A percentile compares a stretch with the other conserved stretches of the same genome.
Evolutionary conservation across 345 rosid genomes (phyloP).

Genomic region (Eucalyptus cloeziana): DNA sequence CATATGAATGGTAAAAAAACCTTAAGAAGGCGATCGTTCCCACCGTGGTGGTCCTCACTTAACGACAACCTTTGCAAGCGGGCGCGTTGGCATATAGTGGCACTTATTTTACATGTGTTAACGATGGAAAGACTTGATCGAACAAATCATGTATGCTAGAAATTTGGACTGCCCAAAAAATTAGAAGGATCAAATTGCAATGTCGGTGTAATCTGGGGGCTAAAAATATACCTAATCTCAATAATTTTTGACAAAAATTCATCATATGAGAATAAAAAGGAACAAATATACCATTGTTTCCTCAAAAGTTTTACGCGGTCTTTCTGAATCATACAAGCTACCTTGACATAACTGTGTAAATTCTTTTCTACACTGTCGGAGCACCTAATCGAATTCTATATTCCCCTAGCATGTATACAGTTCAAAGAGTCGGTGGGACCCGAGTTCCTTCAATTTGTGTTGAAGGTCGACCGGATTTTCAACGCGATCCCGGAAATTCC

Average conservation of each 20-base stretch:
- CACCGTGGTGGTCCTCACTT: neutral
- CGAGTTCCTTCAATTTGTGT: neutral
- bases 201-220: fast-evolving
- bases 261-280: too few relatives aligned
- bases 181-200: neutral
- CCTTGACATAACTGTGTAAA: neutral
- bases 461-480: neutral
- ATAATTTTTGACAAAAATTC: neutral
- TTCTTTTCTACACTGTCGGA: neutral
- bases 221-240: neutral
- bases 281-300: neutral
- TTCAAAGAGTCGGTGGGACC: neutral
- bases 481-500: neutral
- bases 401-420: neutral
- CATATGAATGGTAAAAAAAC: too few relatives aligned
- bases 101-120: neutral
- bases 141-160: neutral
- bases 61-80: neutral
- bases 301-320: neutral
- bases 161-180: neutral
- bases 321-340: neutral
- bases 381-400: neutral
- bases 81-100: neutral
- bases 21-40: neutral
- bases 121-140: neutral